phyloP scores from a whole-genome alignment of 169 alveolate genomes.

The Cryptosporidium andersoni region DNA sequence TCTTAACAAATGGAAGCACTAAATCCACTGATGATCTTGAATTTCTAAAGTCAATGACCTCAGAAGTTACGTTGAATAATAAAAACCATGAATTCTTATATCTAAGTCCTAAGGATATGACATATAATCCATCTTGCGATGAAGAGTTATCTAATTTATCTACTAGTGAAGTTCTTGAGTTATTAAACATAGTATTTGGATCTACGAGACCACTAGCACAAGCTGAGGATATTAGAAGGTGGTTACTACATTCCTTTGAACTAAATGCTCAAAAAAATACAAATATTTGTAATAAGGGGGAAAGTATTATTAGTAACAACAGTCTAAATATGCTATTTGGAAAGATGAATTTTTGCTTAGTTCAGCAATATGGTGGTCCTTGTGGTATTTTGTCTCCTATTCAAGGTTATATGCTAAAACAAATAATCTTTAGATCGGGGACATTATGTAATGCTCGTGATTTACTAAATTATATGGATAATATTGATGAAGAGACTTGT shows the following conservation, averaged over 20 bases:
- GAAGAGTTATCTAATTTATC: slow-evolving; percentile 24
- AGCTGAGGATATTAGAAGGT: slow-evolving; percentile 36
- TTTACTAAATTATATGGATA: slow-evolving; percentile 25
- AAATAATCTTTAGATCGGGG: slow-evolving; percentile 42
- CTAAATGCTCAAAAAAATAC: neutral
- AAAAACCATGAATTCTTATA: neutral
- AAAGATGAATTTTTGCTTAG: slow-evolving; percentile 41
- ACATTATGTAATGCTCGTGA: neutral
- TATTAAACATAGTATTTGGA: slow-evolving; percentile 23
- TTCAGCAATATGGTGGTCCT: slow-evolving; percentile 73
- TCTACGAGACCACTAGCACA: slow-evolving; percentile 1
- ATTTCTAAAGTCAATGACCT: slow-evolving; percentile 1
- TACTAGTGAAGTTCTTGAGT: neutral
- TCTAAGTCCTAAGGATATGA: neutral
- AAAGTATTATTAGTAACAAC: neutral
- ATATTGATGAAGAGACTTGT: slow-evolving; percentile 11
- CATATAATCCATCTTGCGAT: slow-evolving; percentile 17
- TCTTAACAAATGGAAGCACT: neutral
- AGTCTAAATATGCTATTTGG: neutral
- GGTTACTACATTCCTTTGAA: slow-evolving; percentile 38
- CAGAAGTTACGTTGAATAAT: neutral
- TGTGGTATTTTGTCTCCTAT: slow-evolving; percentile 71
- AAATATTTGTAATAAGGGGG: neutral
- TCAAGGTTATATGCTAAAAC: slow-evolving; percentile 42
- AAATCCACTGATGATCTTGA: slow-evolving; percentile 17